Base-by-base conservation (phyloP, 148 eudicot genomes). In the Camellia sinensis region DNA sequence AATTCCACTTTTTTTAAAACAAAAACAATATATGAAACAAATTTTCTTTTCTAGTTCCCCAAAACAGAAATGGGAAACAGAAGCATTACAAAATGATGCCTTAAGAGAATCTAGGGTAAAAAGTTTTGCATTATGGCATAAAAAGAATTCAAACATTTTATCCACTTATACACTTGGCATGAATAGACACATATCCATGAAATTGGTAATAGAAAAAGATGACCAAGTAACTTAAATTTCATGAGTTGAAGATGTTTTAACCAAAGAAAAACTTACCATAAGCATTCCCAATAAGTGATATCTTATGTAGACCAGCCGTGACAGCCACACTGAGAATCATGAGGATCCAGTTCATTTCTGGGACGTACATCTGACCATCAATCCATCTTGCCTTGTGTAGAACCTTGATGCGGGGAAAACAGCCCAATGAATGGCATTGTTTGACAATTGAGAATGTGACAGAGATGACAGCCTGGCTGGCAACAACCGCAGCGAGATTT, bases 391-490 rank as follows among this genome's bases (percentile, higher is more conserved):
- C 37, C 37, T 29, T 29, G 37, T 29, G 37, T 29, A 29, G 37
- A 29, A 29, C 37, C 37, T 29, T 29, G 37, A 29, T 29, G 37
- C 37, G 37, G 37, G 37, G 37, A 29, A 88, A 88, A 79, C 88
- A 88, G 43, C 89, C 87, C 52, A 88, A 63, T 7, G 91, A 86
- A 79, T 79, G 84, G 76, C 89, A 86, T 81, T 88, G 89, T 48
- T 83, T 86, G 43, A 85, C 89, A 37, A 84, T 86, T 12, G 91
- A 82, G 77, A 86, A 88, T 73, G 89, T 85, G 15, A 86, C 87
- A 21, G 89, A 88, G 78, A 88, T 84, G 78, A 83, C 89, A 59
- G 89, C 85, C 71, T 88, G 89, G 77, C 91, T 84, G 48, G 87
- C 89, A 50, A 85, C 83, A 11, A 83, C 77, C 3, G 91, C 86